Percentiles rank a stretch among this genome's conserved stretches.
These are phyloP conservation scores for Sedum album DNA, from an alignment of 164 flowering plant species.

Conservation along the genomic window DNA sequence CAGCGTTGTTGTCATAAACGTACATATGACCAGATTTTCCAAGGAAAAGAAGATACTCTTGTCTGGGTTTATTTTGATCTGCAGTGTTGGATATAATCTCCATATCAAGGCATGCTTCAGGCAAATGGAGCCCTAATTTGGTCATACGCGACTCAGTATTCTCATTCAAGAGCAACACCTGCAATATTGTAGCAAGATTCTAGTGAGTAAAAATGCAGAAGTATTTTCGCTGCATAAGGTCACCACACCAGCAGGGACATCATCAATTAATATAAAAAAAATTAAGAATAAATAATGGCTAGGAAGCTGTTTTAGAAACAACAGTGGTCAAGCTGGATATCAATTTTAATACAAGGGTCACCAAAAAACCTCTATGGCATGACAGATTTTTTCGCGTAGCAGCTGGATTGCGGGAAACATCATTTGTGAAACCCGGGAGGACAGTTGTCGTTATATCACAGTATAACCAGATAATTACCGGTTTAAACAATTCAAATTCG, in stretches of 20 bases:
- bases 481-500: background rate
- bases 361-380: background rate
- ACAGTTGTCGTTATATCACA: background rate
- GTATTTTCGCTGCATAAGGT: background rate
- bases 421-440: background rate
- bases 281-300: background rate
- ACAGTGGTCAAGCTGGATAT: background rate
- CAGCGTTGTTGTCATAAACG: conserved; percentile 52
- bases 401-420: background rate
- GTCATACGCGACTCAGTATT: conserved; percentile 67
- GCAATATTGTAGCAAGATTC: conserved; percentile 14
- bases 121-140: conserved; percentile 57
- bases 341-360: background rate
- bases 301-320: background rate
- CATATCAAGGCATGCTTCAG: conserved; percentile 63
- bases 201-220: background rate
- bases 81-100: conserved; percentile 40
- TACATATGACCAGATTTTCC: conserved; percentile 62
- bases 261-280: background rate
- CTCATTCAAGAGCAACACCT: conserved; percentile 73
- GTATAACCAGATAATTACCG: background rate
- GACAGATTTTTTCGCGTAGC: background rate
- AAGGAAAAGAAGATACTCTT: conserved; percentile 43
- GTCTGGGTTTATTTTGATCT: conserved; percentile 50
- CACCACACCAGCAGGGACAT: background rate